Conservation (phyloP, 2,329 filamentous ascomycete genomes). For the Tolypocladium amazonense region DNA sequence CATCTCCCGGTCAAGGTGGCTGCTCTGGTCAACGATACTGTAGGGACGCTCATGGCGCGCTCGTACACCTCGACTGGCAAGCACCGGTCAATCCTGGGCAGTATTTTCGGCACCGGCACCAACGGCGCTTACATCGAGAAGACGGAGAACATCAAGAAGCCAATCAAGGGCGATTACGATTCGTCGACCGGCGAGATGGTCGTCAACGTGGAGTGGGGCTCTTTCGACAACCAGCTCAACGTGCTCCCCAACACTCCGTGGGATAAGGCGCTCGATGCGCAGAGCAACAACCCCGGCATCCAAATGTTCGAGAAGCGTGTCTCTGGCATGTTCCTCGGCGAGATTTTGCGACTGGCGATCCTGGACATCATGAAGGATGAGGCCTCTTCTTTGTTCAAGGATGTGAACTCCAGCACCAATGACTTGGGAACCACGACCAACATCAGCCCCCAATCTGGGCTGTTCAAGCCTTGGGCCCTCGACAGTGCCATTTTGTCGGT, state of each 20-base stretch:
- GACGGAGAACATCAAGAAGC: conserved; percentile 73
- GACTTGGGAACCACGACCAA: conserved; percentile 59
- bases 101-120: conserved; percentile 94
- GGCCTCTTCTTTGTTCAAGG: conserved; percentile 61
- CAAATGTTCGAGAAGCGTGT: conserved; percentile 99
- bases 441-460: conserved; percentile 51
- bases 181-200: conserved; percentile 85
- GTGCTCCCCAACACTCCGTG: conserved; percentile 80
- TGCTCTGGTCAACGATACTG: conserved; percentile 93
- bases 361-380: conserved; percentile 61
- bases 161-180: conserved; percentile 61
- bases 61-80: conserved; percentile 89
- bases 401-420: conserved; percentile 62
- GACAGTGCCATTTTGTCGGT: conserved; percentile 86
- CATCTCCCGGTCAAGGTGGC: conserved; percentile 87
- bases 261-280: conserved; percentile 66
- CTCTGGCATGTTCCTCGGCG: conserved; percentile 95
- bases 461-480: conserved; percentile 77
- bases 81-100: conserved; percentile 78
- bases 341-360: conserved; percentile 74
- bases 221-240: conserved; percentile 88
- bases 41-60: conserved; percentile 93
- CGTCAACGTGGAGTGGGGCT: conserved; percentile 97
- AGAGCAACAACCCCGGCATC: conserved; percentile 81
- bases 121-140: conserved; percentile 98